Evolutionary conservation across 495 filamentous ascomycete species (phyloP).

Genomic region (Darksidea phi): DNA sequence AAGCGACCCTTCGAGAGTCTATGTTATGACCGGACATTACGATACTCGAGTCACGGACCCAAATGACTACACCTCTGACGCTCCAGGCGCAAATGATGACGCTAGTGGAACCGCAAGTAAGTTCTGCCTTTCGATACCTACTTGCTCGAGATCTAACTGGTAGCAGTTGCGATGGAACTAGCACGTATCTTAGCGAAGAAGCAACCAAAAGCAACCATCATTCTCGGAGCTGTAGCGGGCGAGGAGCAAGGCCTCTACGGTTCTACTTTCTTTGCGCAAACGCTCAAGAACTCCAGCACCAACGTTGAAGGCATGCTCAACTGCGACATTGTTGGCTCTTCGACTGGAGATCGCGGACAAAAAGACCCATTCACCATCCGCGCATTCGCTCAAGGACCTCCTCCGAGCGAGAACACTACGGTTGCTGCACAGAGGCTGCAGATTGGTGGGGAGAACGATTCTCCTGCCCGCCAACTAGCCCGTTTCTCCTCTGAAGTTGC

Average conservation of each 20-base stretch:
- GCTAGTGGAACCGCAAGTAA: conserved; percentile 43
- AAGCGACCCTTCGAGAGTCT: conserved; percentile 47
- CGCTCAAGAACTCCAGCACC: conserved; percentile 46
- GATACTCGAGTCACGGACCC: conserved; percentile 51
- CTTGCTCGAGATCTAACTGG: neutral
- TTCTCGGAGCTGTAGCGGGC: conserved; percentile 53
- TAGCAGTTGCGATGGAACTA: conserved; percentile 49
- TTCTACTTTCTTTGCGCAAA: conserved; percentile 49
- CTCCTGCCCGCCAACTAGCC: conserved; percentile 53
- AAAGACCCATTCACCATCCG: conserved; percentile 50
- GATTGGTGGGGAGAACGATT: conserved; percentile 56
- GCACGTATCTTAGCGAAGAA: conserved; percentile 48
- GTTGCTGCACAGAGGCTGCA: conserved; percentile 40
- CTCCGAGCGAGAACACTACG: conserved; percentile 42
- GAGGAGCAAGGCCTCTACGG: conserved; percentile 57
- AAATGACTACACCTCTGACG: conserved; percentile 50
- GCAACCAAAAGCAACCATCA: conserved; percentile 50
- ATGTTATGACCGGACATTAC: conserved; percentile 57
- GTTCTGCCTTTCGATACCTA: neutral
- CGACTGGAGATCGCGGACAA: conserved; percentile 46
- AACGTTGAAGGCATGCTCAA: conserved; percentile 55
- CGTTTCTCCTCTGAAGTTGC: conserved; percentile 51
- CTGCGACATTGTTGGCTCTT: conserved; percentile 54
- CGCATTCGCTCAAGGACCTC: conserved; percentile 50
- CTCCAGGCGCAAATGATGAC: conserved; percentile 57